phyloP scores from a whole-genome alignment of 805 yeast species.

The Wickerhamiella sorbophila region DNA sequence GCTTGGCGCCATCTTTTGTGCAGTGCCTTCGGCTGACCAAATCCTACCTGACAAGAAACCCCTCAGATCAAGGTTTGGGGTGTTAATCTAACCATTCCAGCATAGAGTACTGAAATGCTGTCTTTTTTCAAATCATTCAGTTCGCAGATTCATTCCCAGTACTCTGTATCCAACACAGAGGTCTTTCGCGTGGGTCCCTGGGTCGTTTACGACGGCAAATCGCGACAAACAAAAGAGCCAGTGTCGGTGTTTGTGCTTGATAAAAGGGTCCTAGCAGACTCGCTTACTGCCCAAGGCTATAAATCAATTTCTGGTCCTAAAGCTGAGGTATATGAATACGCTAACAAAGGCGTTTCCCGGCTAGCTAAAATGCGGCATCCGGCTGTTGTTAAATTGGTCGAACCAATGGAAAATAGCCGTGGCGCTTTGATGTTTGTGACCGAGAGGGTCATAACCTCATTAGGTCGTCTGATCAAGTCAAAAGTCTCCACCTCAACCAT shows the following conservation, averaged over 20 bases:
- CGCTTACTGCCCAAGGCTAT: constrained; percentile 37
- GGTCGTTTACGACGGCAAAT: constrained; percentile 73
- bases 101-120: too few species aligned
- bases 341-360: constrained; percentile 54
- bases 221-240: constrained; percentile 30
- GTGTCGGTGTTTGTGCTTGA: constrained; percentile 82
- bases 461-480: constrained; percentile 31
- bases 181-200: constrained; percentile 67
- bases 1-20: background rate
- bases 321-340: constrained; percentile 40
- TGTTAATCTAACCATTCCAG: too few species aligned
- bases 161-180: constrained; percentile 56
- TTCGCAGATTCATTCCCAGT: constrained; percentile 28
- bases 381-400: constrained; percentile 64
- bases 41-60: too few species aligned
- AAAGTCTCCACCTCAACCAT: constrained; percentile 19
- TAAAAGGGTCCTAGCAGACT: constrained; percentile 55
- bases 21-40: too few species aligned
- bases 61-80: too few species aligned
- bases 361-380: constrained; percentile 83
- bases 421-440: constrained; percentile 68
- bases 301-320: constrained; percentile 24
- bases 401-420: constrained; percentile 80
- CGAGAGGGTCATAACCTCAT: constrained; percentile 53
- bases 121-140: constrained; percentile 18